A percentile compares a stretch with the other conserved stretches of the same genome.
These are phyloP conservation scores for Phoma sp. DNA, from an alignment of 2,329 filamentous ascomycete species.

Conservation along the genomic window DNA sequence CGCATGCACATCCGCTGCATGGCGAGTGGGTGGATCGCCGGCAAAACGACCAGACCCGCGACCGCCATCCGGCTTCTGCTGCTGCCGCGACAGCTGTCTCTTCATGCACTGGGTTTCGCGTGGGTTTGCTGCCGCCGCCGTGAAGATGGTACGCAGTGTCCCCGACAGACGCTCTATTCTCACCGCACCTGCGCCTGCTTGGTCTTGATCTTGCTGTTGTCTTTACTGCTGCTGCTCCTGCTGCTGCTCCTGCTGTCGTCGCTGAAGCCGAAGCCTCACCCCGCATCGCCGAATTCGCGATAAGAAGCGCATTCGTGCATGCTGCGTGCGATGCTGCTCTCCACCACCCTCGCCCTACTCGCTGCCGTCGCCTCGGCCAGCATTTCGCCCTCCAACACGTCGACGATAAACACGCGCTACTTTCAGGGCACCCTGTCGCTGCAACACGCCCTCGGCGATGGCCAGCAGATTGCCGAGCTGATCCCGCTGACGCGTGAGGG, in stretches of 20 bases:
- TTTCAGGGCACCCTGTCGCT: slow-evolving; percentile 27
- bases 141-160: neutral
- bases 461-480: slow-evolving; percentile 31
- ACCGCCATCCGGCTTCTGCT: slow-evolving; percentile 10
- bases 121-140: slow-evolving; percentile 3
- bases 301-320: slow-evolving; percentile 1
- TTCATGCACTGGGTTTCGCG: slow-evolving; percentile 12
- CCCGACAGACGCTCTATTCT: neutral
- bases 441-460: slow-evolving; percentile 19
- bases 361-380: slow-evolving; percentile 26
- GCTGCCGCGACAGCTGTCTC: slow-evolving; percentile 18
- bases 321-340: slow-evolving; percentile 24
- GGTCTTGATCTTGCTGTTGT: slow-evolving; percentile 3
- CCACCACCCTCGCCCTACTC: slow-evolving; percentile 32
- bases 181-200: neutral
- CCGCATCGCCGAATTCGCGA: slow-evolving; percentile 7
- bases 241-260: too few relatives aligned
- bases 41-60: neutral
- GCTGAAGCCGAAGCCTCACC: slow-evolving; percentile 2
- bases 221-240: slow-evolving; percentile 1
- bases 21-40: slow-evolving; percentile 1
- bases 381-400: slow-evolving; percentile 36
- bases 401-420: slow-evolving; percentile 20
- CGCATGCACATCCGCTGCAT: neutral
- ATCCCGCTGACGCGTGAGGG: slow-evolving; percentile 37